These are phyloP conservation scores for Colletotrichum euphorbiae DNA, from an alignment of 2,329 filamentous ascomycete species.

Conservation along the genomic window DNA sequence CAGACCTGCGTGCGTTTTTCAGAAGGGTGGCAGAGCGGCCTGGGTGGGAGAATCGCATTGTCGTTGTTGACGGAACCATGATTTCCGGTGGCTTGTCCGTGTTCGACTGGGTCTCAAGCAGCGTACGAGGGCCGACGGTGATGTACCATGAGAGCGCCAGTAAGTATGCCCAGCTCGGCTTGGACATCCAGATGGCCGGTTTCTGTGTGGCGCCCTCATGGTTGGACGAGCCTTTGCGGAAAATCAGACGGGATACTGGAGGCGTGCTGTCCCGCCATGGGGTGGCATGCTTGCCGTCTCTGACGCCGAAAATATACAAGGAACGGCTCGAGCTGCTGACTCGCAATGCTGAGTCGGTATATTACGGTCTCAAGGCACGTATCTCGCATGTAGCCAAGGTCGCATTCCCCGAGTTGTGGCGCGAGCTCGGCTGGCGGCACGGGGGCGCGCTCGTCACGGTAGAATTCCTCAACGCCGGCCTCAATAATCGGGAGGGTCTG, in stretches of 20 bases:
- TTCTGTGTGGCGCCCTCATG: slow-evolving; percentile 4
- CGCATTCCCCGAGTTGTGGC: not conserved
- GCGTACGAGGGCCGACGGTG: not conserved
- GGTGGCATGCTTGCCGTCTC: not conserved
- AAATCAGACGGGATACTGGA: not conserved
- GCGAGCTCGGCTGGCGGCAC: not conserved
- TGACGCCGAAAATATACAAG: not conserved
- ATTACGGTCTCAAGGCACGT: not conserved
- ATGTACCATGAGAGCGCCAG: slow-evolving; percentile 7
- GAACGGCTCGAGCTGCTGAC: not conserved
- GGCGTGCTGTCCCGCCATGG: not conserved
- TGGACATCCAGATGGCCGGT: slow-evolving; percentile 1
- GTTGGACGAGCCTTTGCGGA: not conserved
- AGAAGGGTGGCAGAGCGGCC: not conserved
- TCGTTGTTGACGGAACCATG: slow-evolving; percentile 1
- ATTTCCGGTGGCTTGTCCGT: not conserved
- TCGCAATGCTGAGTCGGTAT: not conserved
- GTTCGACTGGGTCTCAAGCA: not conserved
- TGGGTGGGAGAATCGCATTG: not conserved
- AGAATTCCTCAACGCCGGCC: not conserved
- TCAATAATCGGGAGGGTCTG: not conserved
- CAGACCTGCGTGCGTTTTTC: not conserved
- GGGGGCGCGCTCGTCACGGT: not conserved
- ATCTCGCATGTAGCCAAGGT: not conserved
- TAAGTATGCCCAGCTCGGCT: slow-evolving; percentile 6